Evolutionary conservation across 345 rosid species (phyloP), one percentile per base, ranked within the genome.

Genomic region (Ceriops zippeliana): DNA sequence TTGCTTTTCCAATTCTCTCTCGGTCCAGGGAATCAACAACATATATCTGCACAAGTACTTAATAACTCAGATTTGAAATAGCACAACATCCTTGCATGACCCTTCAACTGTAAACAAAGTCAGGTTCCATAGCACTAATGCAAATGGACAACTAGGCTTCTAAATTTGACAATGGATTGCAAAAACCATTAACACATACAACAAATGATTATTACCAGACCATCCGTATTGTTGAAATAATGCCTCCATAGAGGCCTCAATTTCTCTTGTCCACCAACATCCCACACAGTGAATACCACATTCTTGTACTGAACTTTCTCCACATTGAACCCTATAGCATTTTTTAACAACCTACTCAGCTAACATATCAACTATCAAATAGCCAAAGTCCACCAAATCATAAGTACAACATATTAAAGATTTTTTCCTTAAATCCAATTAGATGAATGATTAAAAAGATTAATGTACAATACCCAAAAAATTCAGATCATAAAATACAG

Each of bases 261-360:
- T 83, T 95, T 96, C 87, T 92, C 98, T 79, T 92, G 98, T 34
- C 99, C 98, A 67, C 99, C 97, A 66, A 92, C 97, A 73, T 96
- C 99, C 99, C 99, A 96, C 64, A 92, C 99, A 20, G 97, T 96
- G 85, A 96, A 95, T 49, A 92, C 67, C 64, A 96, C 99, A 84
- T 96, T 92, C 89, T 96, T 96, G 80, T 96, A 96, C 85, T 92
- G 97, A 52, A 96, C 98, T 82, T 96, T 92, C 95, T 96, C 99
- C 73, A 96, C 99, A 60, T 95, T 95, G 86, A 95, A 95, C 73
- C 99, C 99, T 95, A 70, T 49, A 83, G 69, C 46, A 78, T 71
- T 72, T 8, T 37, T 32, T 21, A 76, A 63, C 22, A 70, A 52
- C 37, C 28, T 22, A 51, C 47, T 30, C 26, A 28, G 61, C 42